A percentile compares a stretch with the other conserved stretches of the same genome.
Conservation (phyloP, 441 rosid genomes). For the Francoa sonchifolia region DNA sequence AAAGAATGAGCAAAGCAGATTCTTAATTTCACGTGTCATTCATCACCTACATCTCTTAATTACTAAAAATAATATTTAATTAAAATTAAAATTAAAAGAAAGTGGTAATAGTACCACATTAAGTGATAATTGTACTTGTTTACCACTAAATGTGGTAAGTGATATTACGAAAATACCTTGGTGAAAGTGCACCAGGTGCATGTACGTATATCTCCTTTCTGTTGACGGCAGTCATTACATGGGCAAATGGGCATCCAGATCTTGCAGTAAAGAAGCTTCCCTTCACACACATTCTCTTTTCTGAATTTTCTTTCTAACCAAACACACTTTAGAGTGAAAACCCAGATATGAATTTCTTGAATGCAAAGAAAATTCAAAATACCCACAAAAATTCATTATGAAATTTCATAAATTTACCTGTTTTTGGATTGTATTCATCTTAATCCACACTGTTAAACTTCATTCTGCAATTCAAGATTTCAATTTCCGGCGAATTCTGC, state of each 20-base stretch:
- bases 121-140: too few species aligned
- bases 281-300: slow-evolving; percentile 8
- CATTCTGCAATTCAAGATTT: slow-evolving; percentile 1
- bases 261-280: slow-evolving; percentile 61
- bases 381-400: slow-evolving; percentile 42
- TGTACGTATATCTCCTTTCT: too few species aligned
- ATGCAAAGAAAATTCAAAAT: slow-evolving; percentile 10
- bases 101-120: too few species aligned
- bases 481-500: slow-evolving; percentile 48
- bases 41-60: too few species aligned
- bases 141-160: too few species aligned
- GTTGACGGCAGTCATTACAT: slow-evolving; percentile 38
- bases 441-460: slow-evolving; percentile 9
- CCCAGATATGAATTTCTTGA: slow-evolving; percentile 33
- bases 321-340: slow-evolving; percentile 6
- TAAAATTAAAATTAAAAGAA: too few species aligned
- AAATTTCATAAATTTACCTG: slow-evolving; percentile 19
- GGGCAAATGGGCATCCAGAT: slow-evolving; percentile 39
- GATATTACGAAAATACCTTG: too few species aligned
- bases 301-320: slow-evolving; percentile 5
- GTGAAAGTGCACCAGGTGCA: too few species aligned
- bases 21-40: too few species aligned
- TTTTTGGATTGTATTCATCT: slow-evolving; percentile 17
- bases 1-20: too few species aligned
- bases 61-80: too few species aligned